Conservation (phyloP, 2,329 filamentous ascomycete genomes). For the Acrodontium crateriforme region DNA sequence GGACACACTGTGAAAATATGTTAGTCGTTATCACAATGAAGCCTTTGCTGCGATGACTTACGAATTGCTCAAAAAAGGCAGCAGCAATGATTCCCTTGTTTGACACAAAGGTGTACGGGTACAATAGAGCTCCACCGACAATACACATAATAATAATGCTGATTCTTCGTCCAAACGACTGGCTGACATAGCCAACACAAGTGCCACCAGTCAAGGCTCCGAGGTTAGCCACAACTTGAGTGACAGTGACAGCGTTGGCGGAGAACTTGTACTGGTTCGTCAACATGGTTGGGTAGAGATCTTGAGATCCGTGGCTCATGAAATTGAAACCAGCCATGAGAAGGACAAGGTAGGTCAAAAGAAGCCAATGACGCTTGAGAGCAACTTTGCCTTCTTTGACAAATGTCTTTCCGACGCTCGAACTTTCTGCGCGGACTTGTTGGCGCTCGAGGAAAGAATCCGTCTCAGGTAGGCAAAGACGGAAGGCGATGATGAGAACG, state of each 20-base stretch:
- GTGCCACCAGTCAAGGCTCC: conserved; percentile 37
- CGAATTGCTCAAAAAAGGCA: conserved; percentile 61
- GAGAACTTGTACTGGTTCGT: conserved; percentile 44
- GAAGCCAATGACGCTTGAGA: conserved; percentile 63
- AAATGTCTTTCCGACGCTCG: conserved; percentile 53
- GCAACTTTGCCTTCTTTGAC: conserved; percentile 65
- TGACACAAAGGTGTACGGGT: conserved; percentile 64
- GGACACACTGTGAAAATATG: too few species aligned
- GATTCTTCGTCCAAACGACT: conserved; percentile 34
- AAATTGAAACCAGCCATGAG: conserved; percentile 90
- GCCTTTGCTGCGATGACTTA: too few species aligned
- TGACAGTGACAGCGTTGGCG: conserved; percentile 32
- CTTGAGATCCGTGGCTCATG: conserved; percentile 67
- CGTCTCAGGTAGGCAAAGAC: conserved; percentile 67
- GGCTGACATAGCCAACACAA: conserved; percentile 30
- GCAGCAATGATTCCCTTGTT: conserved; percentile 55
- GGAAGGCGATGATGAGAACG: conserved; percentile 65
- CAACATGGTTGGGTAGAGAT: conserved; percentile 48
- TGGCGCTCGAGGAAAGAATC: conserved; percentile 55
- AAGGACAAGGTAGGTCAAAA: conserved; percentile 68
- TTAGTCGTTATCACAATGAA: too few species aligned
- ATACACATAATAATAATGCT: conserved; percentile 37
- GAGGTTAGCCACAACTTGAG: conserved; percentile 36
- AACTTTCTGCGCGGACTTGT: conserved; percentile 44
- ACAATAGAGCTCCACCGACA: conserved; percentile 61